Base-by-base conservation (phyloP, 257 asterid genomes). In the Fraxinus anomala region DNA sequence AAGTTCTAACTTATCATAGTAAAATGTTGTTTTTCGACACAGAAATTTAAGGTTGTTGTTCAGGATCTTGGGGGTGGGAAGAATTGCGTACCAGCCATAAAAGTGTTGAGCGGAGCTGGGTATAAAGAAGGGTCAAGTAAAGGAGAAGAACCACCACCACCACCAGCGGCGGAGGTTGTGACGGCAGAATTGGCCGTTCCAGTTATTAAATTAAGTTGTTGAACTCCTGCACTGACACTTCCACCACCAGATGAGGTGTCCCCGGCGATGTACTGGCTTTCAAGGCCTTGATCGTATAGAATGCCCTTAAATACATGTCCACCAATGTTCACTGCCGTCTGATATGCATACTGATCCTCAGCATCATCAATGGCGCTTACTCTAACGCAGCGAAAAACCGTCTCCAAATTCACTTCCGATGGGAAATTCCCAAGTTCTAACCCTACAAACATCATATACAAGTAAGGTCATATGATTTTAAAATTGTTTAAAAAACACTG, bases 281-380 rank as follows among this genome's bases (percentile, higher is more conserved):
- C 99, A 0, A 83, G 81, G 73, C 99, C 99, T 84, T 93, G 97
- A 86, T 95, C 98, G 75, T 93, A 92, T 2, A 95, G 87, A 31
- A 95, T 89, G 37, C 99, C 99, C 33, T 93, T 95, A 82, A 93
- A 95, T 0, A 95, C 93, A 44, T 95, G 99, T 14, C 99, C 99
- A 0, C 90, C 89, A 0, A 95, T 89, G 87, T 90, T 95, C 7
- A 95, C 98, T 24, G 96, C 96, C 0, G 99, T 88, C 65, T 95
- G 99, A 44, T 95, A 95, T 0, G 97, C 99, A 26, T 83, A 93
- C 49, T 92, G 94, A 13, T 90, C 98, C 13, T 93, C 97, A 0
- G 85, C 86, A 2, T 91, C 94, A 26, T 93, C 96, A 0, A 88
- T 70, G 63, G 98, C 85, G 85, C 96, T 93, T 83, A 95, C 97